Percentiles rank a stretch among this genome's conserved stretches.
These are phyloP conservation scores for Helotiales sp. DNA, from an alignment of 2,329 filamentous ascomycete species.

Conservation along the genomic window DNA sequence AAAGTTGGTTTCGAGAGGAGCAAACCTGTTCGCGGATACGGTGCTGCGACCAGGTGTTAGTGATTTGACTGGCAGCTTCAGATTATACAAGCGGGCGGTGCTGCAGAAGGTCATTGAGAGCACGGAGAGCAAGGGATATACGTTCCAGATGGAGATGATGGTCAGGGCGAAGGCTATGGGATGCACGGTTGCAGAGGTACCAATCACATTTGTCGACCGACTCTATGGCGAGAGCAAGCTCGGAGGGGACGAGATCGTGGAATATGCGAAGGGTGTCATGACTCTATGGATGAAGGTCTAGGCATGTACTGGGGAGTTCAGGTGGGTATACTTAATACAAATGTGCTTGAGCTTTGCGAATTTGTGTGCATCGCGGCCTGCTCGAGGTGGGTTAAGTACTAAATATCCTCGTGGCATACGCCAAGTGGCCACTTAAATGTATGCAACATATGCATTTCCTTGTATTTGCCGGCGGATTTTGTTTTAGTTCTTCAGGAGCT, in stretches of 20 bases:
- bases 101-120: constrained; percentile 86
- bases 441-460: too few species aligned
- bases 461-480: too few species aligned
- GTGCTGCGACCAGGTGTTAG: constrained; percentile 90
- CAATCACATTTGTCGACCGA: constrained; percentile 93
- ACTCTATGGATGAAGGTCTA: constrained; percentile 77
- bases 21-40: constrained; percentile 95
- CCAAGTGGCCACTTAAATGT: too few species aligned
- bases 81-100: constrained; percentile 89
- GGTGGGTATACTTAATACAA: constrained; percentile 11
- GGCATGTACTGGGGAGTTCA: not conserved
- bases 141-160: constrained; percentile 99
- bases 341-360: not conserved
- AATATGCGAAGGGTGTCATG: constrained; percentile 87
- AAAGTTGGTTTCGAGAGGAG: constrained; percentile 80
- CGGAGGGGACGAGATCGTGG: constrained; percentile 91
- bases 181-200: constrained; percentile 89
- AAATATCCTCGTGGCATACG: too few species aligned
- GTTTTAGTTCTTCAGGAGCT: too few species aligned
- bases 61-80: constrained; percentile 92
- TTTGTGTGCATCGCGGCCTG: not conserved
- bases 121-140: constrained; percentile 96
- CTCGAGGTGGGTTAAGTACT: not conserved
- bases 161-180: constrained; percentile 96
- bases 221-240: constrained; percentile 95